Percentiles rank a stretch among this genome's conserved stretches.
Evolutionary conservation across 1,284 basidiomycete genomes (phyloP).

Genomic region (Limonomyces culmigenus): DNA sequence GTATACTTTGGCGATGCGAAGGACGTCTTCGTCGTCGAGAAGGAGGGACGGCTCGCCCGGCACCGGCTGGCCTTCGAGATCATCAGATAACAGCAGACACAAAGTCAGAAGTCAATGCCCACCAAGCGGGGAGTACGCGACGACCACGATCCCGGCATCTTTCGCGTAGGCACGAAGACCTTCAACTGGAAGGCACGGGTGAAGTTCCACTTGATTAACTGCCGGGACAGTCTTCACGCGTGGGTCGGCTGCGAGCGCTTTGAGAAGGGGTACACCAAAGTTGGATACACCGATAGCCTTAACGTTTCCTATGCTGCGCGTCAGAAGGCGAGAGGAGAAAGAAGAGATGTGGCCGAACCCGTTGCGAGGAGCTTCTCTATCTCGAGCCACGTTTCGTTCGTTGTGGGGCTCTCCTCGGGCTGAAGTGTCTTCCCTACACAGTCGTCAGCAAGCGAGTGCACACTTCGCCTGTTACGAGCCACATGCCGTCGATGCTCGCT

Average conservation of each 20-base stretch:
- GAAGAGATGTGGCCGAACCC: constrained; percentile 53
- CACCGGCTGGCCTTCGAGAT: too few relatives aligned
- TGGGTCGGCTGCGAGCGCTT: constrained; percentile 13
- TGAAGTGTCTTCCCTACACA: constrained; percentile 30
- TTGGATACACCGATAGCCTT: constrained; percentile 42
- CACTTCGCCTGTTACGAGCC: constrained; percentile 7
- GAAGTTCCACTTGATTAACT: constrained; percentile 13
- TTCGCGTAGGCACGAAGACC: background rate
- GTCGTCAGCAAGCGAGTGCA: constrained; percentile 4
- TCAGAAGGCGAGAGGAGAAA: too few relatives aligned
- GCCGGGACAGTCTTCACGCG: constrained; percentile 16
- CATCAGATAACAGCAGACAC: too few relatives aligned
- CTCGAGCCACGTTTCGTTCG: constrained; percentile 43
- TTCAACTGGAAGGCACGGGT: background rate
- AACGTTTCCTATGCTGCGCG: constrained; percentile 26
- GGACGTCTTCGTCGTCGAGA: constrained; percentile 36
- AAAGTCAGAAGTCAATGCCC: too few relatives aligned
- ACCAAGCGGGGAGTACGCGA: constrained; percentile 8
- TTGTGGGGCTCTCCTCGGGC: constrained; percentile 52
- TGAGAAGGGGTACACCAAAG: constrained; percentile 12
- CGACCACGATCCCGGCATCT: constrained; percentile 61
- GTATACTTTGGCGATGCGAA: constrained; percentile 37
- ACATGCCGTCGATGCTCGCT: constrained; percentile 19
- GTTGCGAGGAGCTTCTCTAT: too few relatives aligned
- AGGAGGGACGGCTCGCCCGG: background rate